phyloP scores from a whole-genome alignment of 352 stramenopile species.

The Phytophthora melonis region DNA sequence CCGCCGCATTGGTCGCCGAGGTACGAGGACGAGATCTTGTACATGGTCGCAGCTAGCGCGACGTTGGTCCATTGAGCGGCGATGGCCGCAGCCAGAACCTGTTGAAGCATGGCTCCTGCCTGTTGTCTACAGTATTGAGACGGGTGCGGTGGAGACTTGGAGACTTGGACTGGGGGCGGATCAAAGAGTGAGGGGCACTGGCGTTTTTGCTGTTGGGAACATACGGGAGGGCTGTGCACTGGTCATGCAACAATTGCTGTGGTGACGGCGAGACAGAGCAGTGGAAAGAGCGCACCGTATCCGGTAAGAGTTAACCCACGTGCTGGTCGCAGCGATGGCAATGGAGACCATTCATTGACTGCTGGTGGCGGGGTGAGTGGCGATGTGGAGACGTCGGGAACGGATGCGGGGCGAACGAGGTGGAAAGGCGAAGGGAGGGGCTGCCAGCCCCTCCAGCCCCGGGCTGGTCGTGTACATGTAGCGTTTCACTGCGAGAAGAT shows the following conservation, averaged over 20 bases:
- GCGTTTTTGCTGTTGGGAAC: conserved; percentile 12
- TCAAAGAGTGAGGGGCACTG: conserved; percentile 13
- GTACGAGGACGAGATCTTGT: conserved; percentile 31
- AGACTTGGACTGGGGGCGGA: not conserved
- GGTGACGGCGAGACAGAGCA: too few species aligned
- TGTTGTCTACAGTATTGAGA: not conserved
- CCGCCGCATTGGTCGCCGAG: conserved; percentile 31
- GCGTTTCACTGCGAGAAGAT: not conserved
- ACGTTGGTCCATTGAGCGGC: not conserved
- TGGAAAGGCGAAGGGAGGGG: not conserved
- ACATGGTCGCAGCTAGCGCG: conserved; percentile 9
- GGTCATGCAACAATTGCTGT: conserved; percentile 27
- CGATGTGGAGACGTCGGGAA: not conserved
- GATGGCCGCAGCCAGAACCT: not conserved
- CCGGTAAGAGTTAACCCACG: not conserved
- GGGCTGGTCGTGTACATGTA: too few species aligned
- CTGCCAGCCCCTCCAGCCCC: too few species aligned
- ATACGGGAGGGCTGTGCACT: conserved; percentile 16
- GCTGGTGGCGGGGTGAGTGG: not conserved
- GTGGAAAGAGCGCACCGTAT: not conserved
- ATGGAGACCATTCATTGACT: not conserved
- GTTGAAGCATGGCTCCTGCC: conserved; percentile 9
- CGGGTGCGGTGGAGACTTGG: not conserved
- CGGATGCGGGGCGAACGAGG: not conserved
- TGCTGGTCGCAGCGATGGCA: not conserved